Percentiles rank a stretch among this genome's conserved stretches.
Evolutionary conservation across 2,329 filamentous ascomycete species (phyloP).

Genomic region (Pseudopithomyces maydicus): DNA sequence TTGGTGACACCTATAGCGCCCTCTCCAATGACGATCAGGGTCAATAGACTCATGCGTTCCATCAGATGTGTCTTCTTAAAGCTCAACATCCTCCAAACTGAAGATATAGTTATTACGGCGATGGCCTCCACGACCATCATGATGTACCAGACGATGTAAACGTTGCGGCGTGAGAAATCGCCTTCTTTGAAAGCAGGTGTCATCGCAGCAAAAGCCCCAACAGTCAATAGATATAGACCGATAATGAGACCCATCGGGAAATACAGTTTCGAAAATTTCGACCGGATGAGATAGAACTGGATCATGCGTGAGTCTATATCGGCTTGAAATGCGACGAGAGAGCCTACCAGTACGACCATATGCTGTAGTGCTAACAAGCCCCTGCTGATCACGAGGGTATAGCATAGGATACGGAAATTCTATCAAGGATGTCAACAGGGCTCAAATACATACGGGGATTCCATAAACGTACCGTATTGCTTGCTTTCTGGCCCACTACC

Average conservation of each 20-base stretch:
- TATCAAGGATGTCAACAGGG: slow-evolving; percentile 3
- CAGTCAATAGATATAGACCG: slow-evolving; percentile 31
- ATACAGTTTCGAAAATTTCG: slow-evolving; percentile 39
- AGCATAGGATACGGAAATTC: slow-evolving; percentile 44
- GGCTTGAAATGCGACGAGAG: neutral
- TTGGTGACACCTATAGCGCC: slow-evolving; percentile 66
- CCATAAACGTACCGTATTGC: slow-evolving; percentile 30
- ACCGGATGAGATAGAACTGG: slow-evolving; percentile 35
- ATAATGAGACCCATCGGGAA: slow-evolving; percentile 39
- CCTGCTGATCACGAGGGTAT: slow-evolving; percentile 41
- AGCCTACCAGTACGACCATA: slow-evolving; percentile 34
- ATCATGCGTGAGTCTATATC: neutral
- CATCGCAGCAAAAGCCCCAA: slow-evolving; percentile 39
- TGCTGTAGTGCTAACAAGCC: slow-evolving; percentile 40
- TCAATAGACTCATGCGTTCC: slow-evolving; percentile 67
- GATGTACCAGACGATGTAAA: slow-evolving; percentile 45
- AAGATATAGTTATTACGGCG: slow-evolving; percentile 59
- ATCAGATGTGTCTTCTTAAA: slow-evolving; percentile 68
- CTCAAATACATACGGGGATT: neutral
- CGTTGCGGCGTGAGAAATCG: slow-evolving; percentile 13
- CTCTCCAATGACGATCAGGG: slow-evolving; percentile 70
- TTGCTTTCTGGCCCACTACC: slow-evolving; percentile 17
- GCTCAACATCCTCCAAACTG: slow-evolving; percentile 60
- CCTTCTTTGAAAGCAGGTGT: slow-evolving; percentile 37
- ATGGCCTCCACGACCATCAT: slow-evolving; percentile 60